phyloP scores from a whole-genome alignment of 345 rosid genomes.

The Brassica incana region DNA sequence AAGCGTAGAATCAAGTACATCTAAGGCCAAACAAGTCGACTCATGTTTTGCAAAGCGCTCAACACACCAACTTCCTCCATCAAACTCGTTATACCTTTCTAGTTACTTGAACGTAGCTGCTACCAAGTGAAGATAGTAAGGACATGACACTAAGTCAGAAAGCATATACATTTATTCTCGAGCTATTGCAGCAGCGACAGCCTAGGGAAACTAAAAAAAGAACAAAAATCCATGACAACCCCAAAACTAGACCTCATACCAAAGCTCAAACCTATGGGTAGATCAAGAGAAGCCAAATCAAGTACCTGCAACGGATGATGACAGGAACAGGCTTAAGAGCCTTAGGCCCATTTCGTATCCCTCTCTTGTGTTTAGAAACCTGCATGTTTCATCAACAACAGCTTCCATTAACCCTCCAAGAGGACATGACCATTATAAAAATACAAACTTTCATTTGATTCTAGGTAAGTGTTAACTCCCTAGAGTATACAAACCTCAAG shows the following conservation, averaged over 20 bases:
- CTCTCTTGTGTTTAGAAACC: constrained; percentile 76
- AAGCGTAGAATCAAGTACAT: background rate
- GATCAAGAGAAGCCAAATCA: background rate
- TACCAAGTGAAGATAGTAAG: background rate
- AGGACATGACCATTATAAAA: background rate
- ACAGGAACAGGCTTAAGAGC: constrained; percentile 90
- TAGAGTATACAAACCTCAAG: background rate
- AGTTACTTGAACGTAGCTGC: background rate
- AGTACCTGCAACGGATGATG: constrained; percentile 86
- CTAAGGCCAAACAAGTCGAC: constrained; percentile 10
- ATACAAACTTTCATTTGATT: constrained; percentile 6
- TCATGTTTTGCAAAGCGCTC: background rate
- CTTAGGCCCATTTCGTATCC: constrained; percentile 65
- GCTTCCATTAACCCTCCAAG: background rate
- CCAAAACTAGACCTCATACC: background rate
- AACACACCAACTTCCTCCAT: constrained; percentile 11
- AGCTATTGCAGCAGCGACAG: background rate
- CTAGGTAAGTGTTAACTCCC: background rate
- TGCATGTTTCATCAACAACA: constrained; percentile 32
- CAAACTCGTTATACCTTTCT: constrained; percentile 1
- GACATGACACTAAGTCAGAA: background rate
- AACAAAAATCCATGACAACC: background rate
- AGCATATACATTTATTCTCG: background rate
- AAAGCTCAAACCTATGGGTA: background rate
- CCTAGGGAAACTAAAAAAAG: background rate